Percentiles rank a stretch among this genome's conserved stretches.
Evolutionary conservation across 768 basidiomycete genomes (phyloP).

Genomic region (Mycena albidolilacea): DNA sequence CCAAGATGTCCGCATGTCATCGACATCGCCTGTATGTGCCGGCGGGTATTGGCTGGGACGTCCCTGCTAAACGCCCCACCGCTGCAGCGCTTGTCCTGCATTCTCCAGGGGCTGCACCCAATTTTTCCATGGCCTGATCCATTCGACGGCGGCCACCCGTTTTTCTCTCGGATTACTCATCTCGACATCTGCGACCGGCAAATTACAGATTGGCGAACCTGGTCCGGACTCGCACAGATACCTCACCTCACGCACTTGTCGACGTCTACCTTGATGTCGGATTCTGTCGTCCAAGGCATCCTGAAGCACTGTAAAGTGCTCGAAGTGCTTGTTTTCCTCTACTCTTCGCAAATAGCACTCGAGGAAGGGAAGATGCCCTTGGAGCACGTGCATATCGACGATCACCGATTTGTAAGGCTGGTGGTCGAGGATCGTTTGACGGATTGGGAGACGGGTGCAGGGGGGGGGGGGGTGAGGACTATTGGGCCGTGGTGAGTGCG

Average conservation of each 20-base stretch:
- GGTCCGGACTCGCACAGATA: conserved; percentile 3
- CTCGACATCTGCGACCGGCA: not conserved
- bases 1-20: not conserved
- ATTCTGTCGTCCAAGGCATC: not conserved
- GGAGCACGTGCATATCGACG: not conserved
- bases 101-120: not conserved
- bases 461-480: conserved; percentile 1
- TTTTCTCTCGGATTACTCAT: not conserved
- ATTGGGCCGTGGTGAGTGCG: not conserved
- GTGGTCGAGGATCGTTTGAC: not conserved
- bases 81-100: not conserved
- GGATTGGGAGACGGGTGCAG: conserved; percentile 7
- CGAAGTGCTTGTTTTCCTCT: not conserved
- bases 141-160: not conserved
- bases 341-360: not conserved
- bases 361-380: not conserved
- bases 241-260: not conserved
- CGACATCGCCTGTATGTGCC: not conserved
- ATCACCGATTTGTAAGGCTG: conserved; percentile 1
- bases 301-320: not conserved
- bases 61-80: not conserved
- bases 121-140: conserved; percentile 1
- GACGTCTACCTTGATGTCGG: not conserved
- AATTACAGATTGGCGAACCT: not conserved
- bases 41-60: not conserved